Percentiles rank a stretch among this genome's conserved stretches.
Conservation (phyloP, 2,329 filamentous ascomycete genomes). For the Cladosporium cucumerinum region DNA sequence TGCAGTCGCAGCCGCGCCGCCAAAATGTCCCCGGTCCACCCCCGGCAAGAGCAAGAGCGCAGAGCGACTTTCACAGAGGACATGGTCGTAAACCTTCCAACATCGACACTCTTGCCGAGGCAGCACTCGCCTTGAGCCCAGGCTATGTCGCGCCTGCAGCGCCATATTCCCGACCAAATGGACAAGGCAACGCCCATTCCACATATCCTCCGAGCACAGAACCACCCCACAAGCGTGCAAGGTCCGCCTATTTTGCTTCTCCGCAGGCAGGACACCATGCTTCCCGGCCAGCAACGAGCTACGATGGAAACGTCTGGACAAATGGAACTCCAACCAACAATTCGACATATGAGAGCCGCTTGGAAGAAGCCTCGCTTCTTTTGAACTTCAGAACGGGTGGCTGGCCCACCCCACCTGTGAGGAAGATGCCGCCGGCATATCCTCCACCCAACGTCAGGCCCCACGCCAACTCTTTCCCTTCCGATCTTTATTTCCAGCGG, state of each 20-base stretch:
- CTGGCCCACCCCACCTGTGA: slow-evolving; percentile 20
- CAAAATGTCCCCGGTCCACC: neutral
- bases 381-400: slow-evolving; percentile 41
- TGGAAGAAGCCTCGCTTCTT: slow-evolving; percentile 47
- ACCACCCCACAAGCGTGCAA: slow-evolving; percentile 57
- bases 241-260: slow-evolving; percentile 55
- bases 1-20: slow-evolving; percentile 10
- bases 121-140: slow-evolving; percentile 40
- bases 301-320: slow-evolving; percentile 29
- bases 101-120: slow-evolving; percentile 45
- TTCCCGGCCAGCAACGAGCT: slow-evolving; percentile 47
- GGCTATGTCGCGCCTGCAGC: slow-evolving; percentile 15
- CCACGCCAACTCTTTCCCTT: slow-evolving; percentile 35
- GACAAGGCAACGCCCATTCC: slow-evolving; percentile 21
- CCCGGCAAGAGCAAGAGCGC: slow-evolving; percentile 8
- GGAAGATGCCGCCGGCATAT: neutral
- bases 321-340: slow-evolving; percentile 22
- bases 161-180: neutral
- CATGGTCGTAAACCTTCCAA: slow-evolving; percentile 35
- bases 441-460: slow-evolving; percentile 22
- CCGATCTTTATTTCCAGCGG: slow-evolving; percentile 23
- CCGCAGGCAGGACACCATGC: slow-evolving; percentile 39
- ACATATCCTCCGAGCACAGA: slow-evolving; percentile 37
- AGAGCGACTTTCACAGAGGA: slow-evolving; percentile 19
- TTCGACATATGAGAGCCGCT: slow-evolving; percentile 33